Evolutionary conservation across 371 early-diverging fungal species (phyloP), one percentile per base, ranked within the genome.

Genomic region (Apophysomyces elegans): DNA sequence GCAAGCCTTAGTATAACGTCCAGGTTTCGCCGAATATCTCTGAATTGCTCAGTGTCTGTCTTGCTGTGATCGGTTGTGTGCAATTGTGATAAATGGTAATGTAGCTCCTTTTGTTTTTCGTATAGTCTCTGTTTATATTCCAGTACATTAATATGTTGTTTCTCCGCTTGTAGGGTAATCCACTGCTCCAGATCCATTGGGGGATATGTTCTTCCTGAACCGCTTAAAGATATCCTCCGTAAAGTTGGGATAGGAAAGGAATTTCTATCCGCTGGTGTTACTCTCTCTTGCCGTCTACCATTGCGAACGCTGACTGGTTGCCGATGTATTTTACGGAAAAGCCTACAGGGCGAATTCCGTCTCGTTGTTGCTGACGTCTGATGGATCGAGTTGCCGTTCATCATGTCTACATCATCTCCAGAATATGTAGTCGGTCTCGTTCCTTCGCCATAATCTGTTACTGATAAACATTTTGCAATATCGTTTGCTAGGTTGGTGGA

Each of bases 401-500:
- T 39, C 70, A 74, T 69, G 26, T 61, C 67, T 11, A 67, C 58
- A 26, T 70, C 70, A 58, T 59, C 65, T 6, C 58, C 32, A 36
- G 46, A 44, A 56, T 43, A 14, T 13, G 12, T 36, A 36, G 18
- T 37, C 5, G 32, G 32, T 5, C n/a, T 16, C 5, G 21, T 7
- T 62, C 50, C 37, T 21, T 32, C 37, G 32, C 56, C 46, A n/a
- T 54, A 45, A 60, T 69, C 76, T 1, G 65, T 62, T n/a, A 82
- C 63, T 0, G 80, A 72, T 37, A 82, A 43, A 58, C 77, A 74
- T 9, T 80, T 74, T 14, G 80, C 83, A 59, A 82, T 75, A 46
- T 82, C 78, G 26, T 82, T 79, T 36, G 80, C 83, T 21, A 82
- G 59, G 44, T 46, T 77, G 13, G 68, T 64, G 1, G 83, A 79